These are phyloP conservation scores for Cunninghamia lanceolata DNA, from an alignment of 75 land plant genomes.

Conservation along the genomic window DNA sequence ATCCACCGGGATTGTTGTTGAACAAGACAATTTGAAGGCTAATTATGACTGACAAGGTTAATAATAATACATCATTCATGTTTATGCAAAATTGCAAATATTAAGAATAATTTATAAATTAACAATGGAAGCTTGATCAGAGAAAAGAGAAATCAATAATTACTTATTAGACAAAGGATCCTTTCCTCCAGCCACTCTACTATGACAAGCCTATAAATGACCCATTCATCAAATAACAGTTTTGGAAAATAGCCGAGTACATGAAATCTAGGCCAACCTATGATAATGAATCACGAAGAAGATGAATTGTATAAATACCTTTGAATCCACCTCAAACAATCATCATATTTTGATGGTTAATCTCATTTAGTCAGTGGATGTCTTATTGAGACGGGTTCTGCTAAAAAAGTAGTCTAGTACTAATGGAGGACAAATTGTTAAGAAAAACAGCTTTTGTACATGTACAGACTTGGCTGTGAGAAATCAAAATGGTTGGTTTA, in stretches of 20 bases:
- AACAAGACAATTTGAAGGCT: neutral
- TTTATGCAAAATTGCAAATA: neutral
- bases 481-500: neutral
- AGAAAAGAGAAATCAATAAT: neutral
- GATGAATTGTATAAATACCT: neutral
- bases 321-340: neutral
- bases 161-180: neutral
- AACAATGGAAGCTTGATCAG: neutral
- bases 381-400: neutral
- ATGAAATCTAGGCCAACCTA: neutral
- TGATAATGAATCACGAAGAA: neutral
- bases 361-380: neutral
- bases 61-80: neutral
- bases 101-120: neutral
- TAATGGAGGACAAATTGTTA: neutral
- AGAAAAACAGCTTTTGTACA: neutral
- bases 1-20: neutral
- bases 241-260: neutral
- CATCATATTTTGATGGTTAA: neutral
- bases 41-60: neutral
- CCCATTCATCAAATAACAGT: neutral
- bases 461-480: neutral
- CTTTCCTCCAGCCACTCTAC: neutral
- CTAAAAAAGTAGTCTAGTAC: neutral
- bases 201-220: neutral